Base-by-base conservation (phyloP, 1,139 yeast genomes). In the Kodamaea ohmeri region DNA sequence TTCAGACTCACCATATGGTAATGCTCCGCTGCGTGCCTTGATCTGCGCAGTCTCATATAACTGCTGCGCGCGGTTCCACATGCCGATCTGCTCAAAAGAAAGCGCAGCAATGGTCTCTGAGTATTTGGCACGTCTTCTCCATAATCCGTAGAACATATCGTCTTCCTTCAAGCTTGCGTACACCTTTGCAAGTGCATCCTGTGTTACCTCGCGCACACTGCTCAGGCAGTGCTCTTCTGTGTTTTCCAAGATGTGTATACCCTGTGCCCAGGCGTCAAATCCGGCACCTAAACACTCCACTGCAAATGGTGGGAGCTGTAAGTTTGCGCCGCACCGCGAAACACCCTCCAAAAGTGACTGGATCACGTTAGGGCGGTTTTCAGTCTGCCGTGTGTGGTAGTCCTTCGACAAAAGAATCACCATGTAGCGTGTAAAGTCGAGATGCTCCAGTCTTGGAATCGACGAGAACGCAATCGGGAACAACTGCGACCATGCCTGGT, bases 21-120 rank as follows among this genome's bases (percentile, higher is more conserved):
- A 67, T 2, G 87, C 95, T 2, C 98, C 98, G 54, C 95, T 84
- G 43, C 98, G 71, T 0, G 98, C 98, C 52, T 92, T 90, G 43
- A 94, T 85, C 63, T 94, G 98, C 1, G 98, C 98, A n/a, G 89
- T 80, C 61, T 94, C 99, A 51, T 94, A 94, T 49, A 90, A 66
- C 53, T 89, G 96, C 58, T 88, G 85, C 0, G 98, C 97, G 42
- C 87, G 83, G 46, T 84, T 94, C 96, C 96, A 92, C 53, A 88
- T 67, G 6, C 98, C 98, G 48, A 90, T 77, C 59, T 94, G 98
- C 58, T 94, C 99, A 54, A 82, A 92, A 0, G 97, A 87, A 26
- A 94, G 67, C 0, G 97, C 98, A 36, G 94, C 79, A 43, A 86
- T 87, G 0, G 98, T 94, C 58, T 92, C 97, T 3, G 85, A 76